Percentiles rank a stretch among this genome's conserved stretches.
Evolutionary conservation across 805 yeast species (phyloP).

Genomic region (Monosporozyma solicola): DNA sequence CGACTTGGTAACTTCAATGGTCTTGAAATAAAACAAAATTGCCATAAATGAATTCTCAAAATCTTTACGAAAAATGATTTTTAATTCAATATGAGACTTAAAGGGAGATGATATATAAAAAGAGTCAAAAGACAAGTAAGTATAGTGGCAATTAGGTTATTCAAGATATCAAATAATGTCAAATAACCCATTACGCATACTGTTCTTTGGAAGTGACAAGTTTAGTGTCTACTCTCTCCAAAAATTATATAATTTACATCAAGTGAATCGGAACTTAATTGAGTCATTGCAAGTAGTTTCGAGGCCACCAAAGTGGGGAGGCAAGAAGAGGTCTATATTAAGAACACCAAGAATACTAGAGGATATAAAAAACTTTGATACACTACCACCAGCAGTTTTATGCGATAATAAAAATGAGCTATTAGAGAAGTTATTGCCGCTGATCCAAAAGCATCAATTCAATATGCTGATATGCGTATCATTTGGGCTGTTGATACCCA

Average conservation of each 20-base stretch:
- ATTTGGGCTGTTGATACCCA: conserved; percentile 76
- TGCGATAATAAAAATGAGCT: conserved; percentile 20
- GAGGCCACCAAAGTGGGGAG: conserved; percentile 52
- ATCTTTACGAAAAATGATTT: not conserved
- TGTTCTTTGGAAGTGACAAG: conserved; percentile 69
- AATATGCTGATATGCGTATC: conserved; percentile 82
- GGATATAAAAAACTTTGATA: not conserved
- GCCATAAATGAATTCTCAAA: not conserved
- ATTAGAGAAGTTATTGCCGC: conserved; percentile 6
- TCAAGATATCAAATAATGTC: not conserved
- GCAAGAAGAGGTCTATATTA: conserved; percentile 41
- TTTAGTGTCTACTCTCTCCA: conserved; percentile 1
- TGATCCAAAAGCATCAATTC: conserved; percentile 19
- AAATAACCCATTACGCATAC: conserved; percentile 31
- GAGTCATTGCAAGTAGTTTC: conserved; percentile 51
- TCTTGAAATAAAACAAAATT: not conserved
- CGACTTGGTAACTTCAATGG: not conserved
- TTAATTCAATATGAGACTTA: not conserved
- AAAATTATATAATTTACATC: conserved; percentile 16
- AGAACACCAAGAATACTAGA: conserved; percentile 47
- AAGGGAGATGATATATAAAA: not conserved
- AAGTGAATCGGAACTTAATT: conserved; percentile 12
- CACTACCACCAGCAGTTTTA: not conserved
- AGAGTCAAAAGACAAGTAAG: not conserved
- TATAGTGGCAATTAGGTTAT: not conserved